Percentiles rank a stretch among this genome's conserved stretches.
Evolutionary conservation across 768 basidiomycete genomes (phyloP).

Genomic region (Mycena rosella): DNA sequence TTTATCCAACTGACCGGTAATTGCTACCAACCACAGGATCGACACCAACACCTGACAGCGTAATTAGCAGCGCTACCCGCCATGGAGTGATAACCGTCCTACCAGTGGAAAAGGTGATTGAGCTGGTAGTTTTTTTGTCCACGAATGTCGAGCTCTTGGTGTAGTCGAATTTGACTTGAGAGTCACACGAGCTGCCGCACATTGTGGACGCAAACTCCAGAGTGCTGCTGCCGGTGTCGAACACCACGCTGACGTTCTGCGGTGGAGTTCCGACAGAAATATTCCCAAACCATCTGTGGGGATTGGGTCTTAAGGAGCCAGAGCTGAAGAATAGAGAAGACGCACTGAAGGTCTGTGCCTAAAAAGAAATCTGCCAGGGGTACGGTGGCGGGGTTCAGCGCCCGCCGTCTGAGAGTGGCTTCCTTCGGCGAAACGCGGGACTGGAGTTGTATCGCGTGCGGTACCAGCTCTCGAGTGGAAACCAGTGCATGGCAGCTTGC

Average conservation of each 20-base stretch:
- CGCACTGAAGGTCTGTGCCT: constrained; percentile 69
- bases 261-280: constrained; percentile 68
- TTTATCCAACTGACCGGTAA: constrained; percentile 46
- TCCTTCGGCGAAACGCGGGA: constrained; percentile 21
- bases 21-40: constrained; percentile 65
- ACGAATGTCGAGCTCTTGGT: constrained; percentile 66
- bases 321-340: constrained; percentile 5
- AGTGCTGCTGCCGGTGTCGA: constrained; percentile 64
- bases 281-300: constrained; percentile 65
- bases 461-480: background rate
- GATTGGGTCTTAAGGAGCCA: too few species aligned
- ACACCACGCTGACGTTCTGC: constrained; percentile 59
- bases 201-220: constrained; percentile 46
- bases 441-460: constrained; percentile 24
- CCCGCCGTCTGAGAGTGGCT: constrained; percentile 48
- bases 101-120: constrained; percentile 64
- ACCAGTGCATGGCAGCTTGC: background rate
- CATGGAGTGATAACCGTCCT: too few species aligned
- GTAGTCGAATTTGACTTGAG: constrained; percentile 61
- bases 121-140: constrained; percentile 53
- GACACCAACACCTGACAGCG: constrained; percentile 55
- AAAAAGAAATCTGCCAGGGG: constrained; percentile 65
- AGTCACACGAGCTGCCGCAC: constrained; percentile 57
- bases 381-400: constrained; percentile 52
- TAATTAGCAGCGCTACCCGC: background rate